Evolutionary conservation across 2,329 filamentous ascomycete genomes (phyloP).

Genomic region (Fusarium algeriense): DNA sequence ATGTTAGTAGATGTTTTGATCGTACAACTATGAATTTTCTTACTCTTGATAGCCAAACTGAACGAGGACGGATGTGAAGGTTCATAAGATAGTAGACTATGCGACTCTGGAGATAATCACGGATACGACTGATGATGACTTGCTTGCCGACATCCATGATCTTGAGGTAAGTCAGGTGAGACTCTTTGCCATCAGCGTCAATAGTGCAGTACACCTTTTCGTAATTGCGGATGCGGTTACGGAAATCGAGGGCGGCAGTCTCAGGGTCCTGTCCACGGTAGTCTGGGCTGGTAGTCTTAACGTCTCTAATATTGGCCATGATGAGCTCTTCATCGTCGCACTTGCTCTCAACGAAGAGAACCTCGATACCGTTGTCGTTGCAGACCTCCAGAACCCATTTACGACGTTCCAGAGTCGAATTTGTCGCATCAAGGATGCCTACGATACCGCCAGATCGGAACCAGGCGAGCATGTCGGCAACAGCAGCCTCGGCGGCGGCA

Average conservation of each 20-base stretch:
- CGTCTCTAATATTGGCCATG: conserved; percentile 97
- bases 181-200: conserved; percentile 82
- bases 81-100: conserved; percentile 99
- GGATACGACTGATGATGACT: conserved; percentile 97
- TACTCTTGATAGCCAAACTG: conserved; percentile 95
- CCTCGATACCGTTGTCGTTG: conserved; percentile 81
- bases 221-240: conserved; percentile 94
- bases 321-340: conserved; percentile 96
- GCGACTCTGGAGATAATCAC: conserved; percentile 95
- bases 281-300: conserved; percentile 96
- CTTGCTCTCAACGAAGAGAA: conserved; percentile 95
- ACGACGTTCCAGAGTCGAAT: conserved; percentile 90
- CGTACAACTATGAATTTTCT: conserved; percentile 51
- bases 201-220: conserved; percentile 97
- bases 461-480: conserved; percentile 95
- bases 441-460: conserved; percentile 86
- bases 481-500: conserved; percentile 90
- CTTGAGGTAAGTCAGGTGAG: conserved; percentile 92
- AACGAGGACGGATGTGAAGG: conserved; percentile 94
- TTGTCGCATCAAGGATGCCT: conserved; percentile 95
- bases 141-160: conserved; percentile 96
- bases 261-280: conserved; percentile 96
- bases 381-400: conserved; percentile 92
- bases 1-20: conserved; percentile 13
- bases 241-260: conserved; percentile 88